Evolutionary conservation across 441 rosid genomes (phyloP).

Genomic region (Theobroma grandiflorum): DNA sequence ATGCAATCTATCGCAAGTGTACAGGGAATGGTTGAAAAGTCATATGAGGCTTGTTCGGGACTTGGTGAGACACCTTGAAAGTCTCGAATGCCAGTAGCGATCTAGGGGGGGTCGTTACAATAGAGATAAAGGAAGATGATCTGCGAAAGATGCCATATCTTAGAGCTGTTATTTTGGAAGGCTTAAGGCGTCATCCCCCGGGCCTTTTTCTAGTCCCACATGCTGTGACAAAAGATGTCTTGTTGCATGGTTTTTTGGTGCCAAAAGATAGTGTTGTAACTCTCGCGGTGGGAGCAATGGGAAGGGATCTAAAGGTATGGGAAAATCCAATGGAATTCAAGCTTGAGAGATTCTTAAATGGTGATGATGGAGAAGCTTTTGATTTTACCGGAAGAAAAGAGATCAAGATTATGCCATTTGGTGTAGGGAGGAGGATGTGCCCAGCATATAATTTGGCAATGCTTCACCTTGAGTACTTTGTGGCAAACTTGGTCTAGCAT

Average conservation of each 20-base stretch:
- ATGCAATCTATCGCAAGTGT: no score
- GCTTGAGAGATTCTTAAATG: slow-evolving; percentile 14
- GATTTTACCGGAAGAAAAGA: neutral
- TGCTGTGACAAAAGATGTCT: slow-evolving; percentile 17
- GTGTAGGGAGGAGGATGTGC: slow-evolving; percentile 5
- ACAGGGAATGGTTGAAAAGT: no score
- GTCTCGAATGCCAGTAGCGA: no score
- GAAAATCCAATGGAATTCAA: slow-evolving; percentile 9
- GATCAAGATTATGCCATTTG: slow-evolving; percentile 5
- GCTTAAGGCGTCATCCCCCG: slow-evolving; percentile 44
- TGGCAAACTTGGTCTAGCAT: slow-evolving; percentile 32
- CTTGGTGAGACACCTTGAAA: no score
- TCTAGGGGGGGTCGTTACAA: no score
- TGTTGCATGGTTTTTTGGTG: neutral
- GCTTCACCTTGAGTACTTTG: neutral
- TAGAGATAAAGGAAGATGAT: slow-evolving; percentile 41
- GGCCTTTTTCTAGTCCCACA: slow-evolving; percentile 42
- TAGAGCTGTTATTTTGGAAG: slow-evolving; percentile 42
- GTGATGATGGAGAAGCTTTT: neutral
- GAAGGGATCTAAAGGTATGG: neutral
- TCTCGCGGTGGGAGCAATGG: neutral
- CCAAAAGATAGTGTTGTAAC: slow-evolving; percentile 23
- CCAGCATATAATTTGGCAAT: neutral
- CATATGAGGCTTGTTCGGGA: no score
- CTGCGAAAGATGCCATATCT: slow-evolving; percentile 35